These are phyloP conservation scores for Tolypocladium album DNA, from an alignment of 2,329 filamentous ascomycete genomes.

Conservation along the genomic window DNA sequence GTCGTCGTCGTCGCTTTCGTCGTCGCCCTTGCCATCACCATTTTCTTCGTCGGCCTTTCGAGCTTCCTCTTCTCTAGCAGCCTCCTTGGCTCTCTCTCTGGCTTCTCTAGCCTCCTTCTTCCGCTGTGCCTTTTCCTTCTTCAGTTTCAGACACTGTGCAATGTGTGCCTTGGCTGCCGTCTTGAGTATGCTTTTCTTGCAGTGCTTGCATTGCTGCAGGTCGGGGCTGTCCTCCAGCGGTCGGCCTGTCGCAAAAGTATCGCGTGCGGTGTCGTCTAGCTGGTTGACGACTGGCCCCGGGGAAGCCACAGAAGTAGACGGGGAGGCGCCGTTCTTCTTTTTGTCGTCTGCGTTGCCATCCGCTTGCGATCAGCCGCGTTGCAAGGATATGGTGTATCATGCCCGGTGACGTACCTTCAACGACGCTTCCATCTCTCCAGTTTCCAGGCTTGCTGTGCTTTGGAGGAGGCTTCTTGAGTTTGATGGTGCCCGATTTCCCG, in stretches of 20 bases:
- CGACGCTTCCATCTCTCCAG: slow-evolving; percentile 57
- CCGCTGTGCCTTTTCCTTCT: slow-evolving; percentile 69
- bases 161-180: slow-evolving; percentile 70
- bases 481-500: slow-evolving; percentile 40
- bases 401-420: slow-evolving; percentile 39
- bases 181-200: slow-evolving; percentile 77
- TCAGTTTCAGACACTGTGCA: slow-evolving; percentile 70
- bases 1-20: slow-evolving; percentile 33
- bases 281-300: slow-evolving; percentile 51
- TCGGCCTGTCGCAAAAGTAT: slow-evolving; percentile 71
- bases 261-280: slow-evolving; percentile 64
- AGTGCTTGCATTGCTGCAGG: slow-evolving; percentile 82
- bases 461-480: slow-evolving; percentile 51
- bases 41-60: slow-evolving; percentile 39
- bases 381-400: neutral
- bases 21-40: slow-evolving; percentile 38
- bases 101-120: slow-evolving; percentile 68
- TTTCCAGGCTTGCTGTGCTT: slow-evolving; percentile 59
- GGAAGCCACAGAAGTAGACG: slow-evolving; percentile 30
- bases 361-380: neutral
- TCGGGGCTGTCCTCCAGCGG: slow-evolving; percentile 74
- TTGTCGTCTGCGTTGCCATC: slow-evolving; percentile 34
- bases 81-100: slow-evolving; percentile 52
- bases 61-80: slow-evolving; percentile 46
- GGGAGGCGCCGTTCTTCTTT: slow-evolving; percentile 35